Conservation (phyloP, 2,329 filamentous ascomycete species). For the Scedosporium apiospermum region DNA sequence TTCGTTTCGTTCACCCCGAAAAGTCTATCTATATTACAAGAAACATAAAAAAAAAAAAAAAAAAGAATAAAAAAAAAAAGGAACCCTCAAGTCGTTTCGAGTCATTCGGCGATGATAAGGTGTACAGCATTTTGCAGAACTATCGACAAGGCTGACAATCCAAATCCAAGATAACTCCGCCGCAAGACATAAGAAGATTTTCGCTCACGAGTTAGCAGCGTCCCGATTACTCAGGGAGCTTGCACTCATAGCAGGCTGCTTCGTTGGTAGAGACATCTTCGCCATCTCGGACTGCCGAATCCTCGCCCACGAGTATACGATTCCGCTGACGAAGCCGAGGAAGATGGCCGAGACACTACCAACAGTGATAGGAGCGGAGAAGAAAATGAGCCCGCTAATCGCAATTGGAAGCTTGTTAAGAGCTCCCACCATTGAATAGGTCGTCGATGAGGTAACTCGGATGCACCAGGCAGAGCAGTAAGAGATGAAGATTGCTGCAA, state of each 20-base stretch:
- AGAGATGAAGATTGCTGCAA: slow-evolving; percentile 95
- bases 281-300: slow-evolving; percentile 63
- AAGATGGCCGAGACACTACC: slow-evolving; percentile 86
- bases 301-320: slow-evolving; percentile 84
- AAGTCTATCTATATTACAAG: no score
- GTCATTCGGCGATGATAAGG: no score
- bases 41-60: no score
- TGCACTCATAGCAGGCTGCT: slow-evolving; percentile 65
- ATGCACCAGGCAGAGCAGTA: slow-evolving; percentile 99
- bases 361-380: slow-evolving; percentile 85
- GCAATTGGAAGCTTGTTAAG: slow-evolving; percentile 98
- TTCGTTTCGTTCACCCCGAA: no score
- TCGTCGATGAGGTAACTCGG: slow-evolving; percentile 91
- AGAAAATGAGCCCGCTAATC: slow-evolving; percentile 86
- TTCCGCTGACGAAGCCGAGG: slow-evolving; percentile 82
- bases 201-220: slow-evolving; percentile 49
- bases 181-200: background rate
- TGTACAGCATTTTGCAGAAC: no score
- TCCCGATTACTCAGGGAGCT: slow-evolving; percentile 88
- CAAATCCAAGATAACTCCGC: background rate
- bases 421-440: slow-evolving; percentile 96
- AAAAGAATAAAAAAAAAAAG: no score
- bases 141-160: background rate
- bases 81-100: no score
- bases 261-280: slow-evolving; percentile 59